Base-by-base conservation (phyloP, 139 green algal genomes). In the Haematococcus sp. region DNA sequence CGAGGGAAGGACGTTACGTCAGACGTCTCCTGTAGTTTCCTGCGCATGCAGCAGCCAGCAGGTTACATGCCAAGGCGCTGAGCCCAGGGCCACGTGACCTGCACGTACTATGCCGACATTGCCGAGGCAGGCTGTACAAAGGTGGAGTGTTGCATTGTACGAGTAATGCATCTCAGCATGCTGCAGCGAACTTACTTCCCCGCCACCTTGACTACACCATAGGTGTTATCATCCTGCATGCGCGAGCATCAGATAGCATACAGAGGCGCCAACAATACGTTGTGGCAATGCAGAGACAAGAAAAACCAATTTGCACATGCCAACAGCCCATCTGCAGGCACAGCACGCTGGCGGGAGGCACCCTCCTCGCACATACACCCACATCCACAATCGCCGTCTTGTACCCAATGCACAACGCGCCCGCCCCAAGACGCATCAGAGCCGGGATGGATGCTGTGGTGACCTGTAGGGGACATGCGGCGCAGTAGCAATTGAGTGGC, bases 321-420 rank as follows among this genome's bases (percentile, higher is more conserved):
- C 7, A 49, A 11, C n/a, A n/a, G n/a, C n/a, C n/a, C n/a, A 11
- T 25, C 59, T 20, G 27, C 5, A 67, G n/a, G 16, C 28, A 25
- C 63, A 52, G 19, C 25, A 51, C 4, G 40, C 7, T 49, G 11
- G 40, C 40, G 40, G 40, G 40, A 19, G 7, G 40, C 40, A 49
- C 7, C 40, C 40, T 7, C 40, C 40, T 11, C 40, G 7, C 40
- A 19, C 11, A 7, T 19, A 3, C 52, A 27, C 43, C 27, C 51
- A 69, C 75, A 44, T 75, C 9, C 28, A 52, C 69, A 63, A 90
- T 72, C 4, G 32, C 59, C 0, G 71, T 35, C 13, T 78, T 74
- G 74, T 94, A 94, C 2, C 82, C 88, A 20, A 73, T 46, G 15
- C 67, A 70, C 40, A 95, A 87, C 2, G 60, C 85, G 27, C 87